Conservation (phyloP, 1,284 basidiomycete genomes). For the Tausonia pullulans region DNA sequence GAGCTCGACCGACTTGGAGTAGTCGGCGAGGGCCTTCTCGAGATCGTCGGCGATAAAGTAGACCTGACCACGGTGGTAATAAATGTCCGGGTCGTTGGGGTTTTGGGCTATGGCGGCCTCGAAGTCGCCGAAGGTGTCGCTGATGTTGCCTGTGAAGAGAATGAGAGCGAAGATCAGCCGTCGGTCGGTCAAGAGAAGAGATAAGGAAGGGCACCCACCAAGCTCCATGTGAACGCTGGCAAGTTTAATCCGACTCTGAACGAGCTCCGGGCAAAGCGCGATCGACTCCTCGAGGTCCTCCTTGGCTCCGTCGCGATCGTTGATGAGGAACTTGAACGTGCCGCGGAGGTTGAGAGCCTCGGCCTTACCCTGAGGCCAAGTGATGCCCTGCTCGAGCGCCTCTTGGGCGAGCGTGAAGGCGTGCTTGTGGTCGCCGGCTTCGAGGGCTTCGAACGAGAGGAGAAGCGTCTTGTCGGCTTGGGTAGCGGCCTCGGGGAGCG, state of each 20-base stretch:
- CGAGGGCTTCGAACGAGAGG: conserved; percentile 70
- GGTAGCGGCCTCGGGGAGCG: conserved; percentile 61
- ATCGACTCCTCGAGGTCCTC: conserved; percentile 72
- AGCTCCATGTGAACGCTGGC: conserved; percentile 98
- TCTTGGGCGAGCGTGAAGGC: conserved; percentile 72
- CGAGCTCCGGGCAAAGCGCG: conserved; percentile 58
- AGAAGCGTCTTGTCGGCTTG: conserved; percentile 74
- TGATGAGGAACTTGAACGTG: conserved; percentile 93
- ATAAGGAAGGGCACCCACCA: conserved; percentile 33
- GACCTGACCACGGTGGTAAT: conserved; percentile 98
- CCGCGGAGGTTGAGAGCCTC: conserved; percentile 88
- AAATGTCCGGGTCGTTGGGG: conserved; percentile 83
- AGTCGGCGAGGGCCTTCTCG: conserved; percentile 74
- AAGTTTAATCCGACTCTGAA: conserved; percentile 92
- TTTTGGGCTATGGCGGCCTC: conserved; percentile 79
- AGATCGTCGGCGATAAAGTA: conserved; percentile 94
- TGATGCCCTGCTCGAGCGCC: conserved; percentile 72
- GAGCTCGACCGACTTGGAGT: conserved; percentile 72
- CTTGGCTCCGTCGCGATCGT: conserved; percentile 74
- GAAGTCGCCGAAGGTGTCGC: conserved; percentile 79
- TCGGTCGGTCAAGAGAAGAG: not conserved
- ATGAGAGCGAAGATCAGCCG: not conserved
- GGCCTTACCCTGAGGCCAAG: conserved; percentile 60
- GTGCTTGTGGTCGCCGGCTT: conserved; percentile 77
- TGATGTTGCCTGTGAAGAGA: conserved; percentile 41